Evolutionary conservation across 768 basidiomycete species (phyloP), one percentile per base, ranked within the genome.

Genomic region (Melanogaster broomeanus): DNA sequence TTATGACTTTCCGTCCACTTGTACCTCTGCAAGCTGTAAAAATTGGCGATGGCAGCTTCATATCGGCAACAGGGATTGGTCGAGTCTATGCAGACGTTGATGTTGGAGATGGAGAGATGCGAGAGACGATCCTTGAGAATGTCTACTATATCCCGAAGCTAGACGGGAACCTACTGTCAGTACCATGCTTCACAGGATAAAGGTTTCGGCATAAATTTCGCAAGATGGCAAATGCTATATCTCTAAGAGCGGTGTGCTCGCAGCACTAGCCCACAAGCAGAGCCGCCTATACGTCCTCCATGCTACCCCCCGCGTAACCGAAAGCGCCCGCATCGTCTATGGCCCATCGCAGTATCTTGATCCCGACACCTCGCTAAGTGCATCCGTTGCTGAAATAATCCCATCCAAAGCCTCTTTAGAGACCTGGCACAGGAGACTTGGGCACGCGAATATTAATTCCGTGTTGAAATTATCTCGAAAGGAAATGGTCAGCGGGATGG

Each of bases 111-210:
- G 42, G 30, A 3, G 3, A 31, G 16, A 49, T 38, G 11, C 16
- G 21, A 4, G 4, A 31, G n/a, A 49, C 42, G 10, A 19, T 62
- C 10, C 24, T 18, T 16, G 48, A 41, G 4, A 39, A 47, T 28
- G 30, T 53, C 8, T 53, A 53, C 11, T 48, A 42, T n/a, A n/a
- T 53, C 1, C 41, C 52, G 22, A 40, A 48, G 4, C 40, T 53
- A 11, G 45, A 54, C 30, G 38, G 11, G 8, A 63, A 65, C 42
- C 54, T 63, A 1, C 31, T 63, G 15, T 63, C 59, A 13, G 59
- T 63, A 28, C 48, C 60, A 7, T 42, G 40, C 1, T 49, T 63
- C 22, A 42, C 51, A 4, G 13, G 12, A 22, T 2, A 37, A 39
- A 16, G 31, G 30, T 15, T 22, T 49, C 7, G 16, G 18, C n/a